Evolutionary conservation across 2,329 filamentous ascomycete genomes (phyloP).

Genomic region (Beauveria rudraprayagi): DNA sequence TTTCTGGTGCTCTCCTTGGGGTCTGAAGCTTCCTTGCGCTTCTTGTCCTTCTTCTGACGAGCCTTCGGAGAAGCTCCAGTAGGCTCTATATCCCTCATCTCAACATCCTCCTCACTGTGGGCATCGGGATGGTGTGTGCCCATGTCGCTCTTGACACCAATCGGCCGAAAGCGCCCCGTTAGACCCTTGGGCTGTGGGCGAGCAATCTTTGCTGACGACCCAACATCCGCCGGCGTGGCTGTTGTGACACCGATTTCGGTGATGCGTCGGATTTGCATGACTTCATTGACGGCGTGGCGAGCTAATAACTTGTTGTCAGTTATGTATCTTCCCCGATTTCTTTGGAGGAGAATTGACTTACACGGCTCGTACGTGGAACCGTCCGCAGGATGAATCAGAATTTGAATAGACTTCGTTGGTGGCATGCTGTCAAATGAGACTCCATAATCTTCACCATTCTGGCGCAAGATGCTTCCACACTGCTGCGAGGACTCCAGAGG

Average conservation of each 20-base stretch:
- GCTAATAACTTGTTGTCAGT: conserved; percentile 16
- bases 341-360: conserved; percentile 24
- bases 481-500: conserved; percentile 45
- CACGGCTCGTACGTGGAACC: conserved; percentile 46
- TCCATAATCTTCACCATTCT: conserved; percentile 57
- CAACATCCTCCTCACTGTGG: conserved; percentile 36
- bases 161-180: conserved; percentile 58
- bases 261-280: conserved; percentile 58
- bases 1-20: conserved; percentile 15
- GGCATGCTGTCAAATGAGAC: conserved; percentile 45
- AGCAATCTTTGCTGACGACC: conserved; percentile 41
- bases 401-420: conserved; percentile 43
- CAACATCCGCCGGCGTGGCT: conserved; percentile 27
- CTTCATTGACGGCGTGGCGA: conserved; percentile 42
- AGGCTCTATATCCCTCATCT: conserved; percentile 36
- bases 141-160: conserved; percentile 41
- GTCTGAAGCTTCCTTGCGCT: conserved; percentile 17
- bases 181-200: conserved; percentile 61
- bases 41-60: conserved; percentile 27
- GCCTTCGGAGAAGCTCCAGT: conserved; percentile 15
- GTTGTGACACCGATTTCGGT: conserved; percentile 39
- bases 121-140: conserved; percentile 28
- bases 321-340: neutral
- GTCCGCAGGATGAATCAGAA: conserved; percentile 51
- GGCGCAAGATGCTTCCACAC: conserved; percentile 48